These are phyloP conservation scores for Peronospora destructor DNA, from an alignment of 352 stramenopile species.

Conservation along the genomic window DNA sequence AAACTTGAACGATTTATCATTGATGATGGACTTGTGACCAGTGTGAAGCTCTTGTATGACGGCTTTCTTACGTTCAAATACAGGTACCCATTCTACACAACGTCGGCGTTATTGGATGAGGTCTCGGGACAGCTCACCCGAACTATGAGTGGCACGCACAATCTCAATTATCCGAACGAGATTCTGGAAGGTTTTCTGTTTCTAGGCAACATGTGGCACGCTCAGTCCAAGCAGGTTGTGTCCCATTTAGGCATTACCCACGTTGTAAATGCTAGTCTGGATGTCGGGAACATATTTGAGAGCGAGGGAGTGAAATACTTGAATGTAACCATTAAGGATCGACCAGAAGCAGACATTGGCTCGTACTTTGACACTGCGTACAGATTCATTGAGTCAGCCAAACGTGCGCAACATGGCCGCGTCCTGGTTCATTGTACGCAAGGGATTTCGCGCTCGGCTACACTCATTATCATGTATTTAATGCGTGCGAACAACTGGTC, in stretches of 20 bases:
- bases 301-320: constrained; percentile 62
- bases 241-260: constrained; percentile 80
- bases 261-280: constrained; percentile 76
- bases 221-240: constrained; percentile 66
- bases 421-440: constrained; percentile 83
- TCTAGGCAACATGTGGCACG: constrained; percentile 86
- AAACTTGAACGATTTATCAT: constrained; percentile 62
- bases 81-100: constrained; percentile 83
- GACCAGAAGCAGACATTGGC: constrained; percentile 58
- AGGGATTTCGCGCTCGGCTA: constrained; percentile 76
- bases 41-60: constrained; percentile 64
- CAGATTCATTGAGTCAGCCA: constrained; percentile 73
- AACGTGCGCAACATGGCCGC: constrained; percentile 63
- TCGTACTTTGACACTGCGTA: constrained; percentile 64
- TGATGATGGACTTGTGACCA: constrained; percentile 68
- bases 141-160: constrained; percentile 79
- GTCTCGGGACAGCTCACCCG: constrained; percentile 55
- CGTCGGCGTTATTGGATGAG: constrained; percentile 53
- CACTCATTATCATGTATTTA: constrained; percentile 82
- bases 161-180: constrained; percentile 85
- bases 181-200: constrained; percentile 84
- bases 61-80: constrained; percentile 84
- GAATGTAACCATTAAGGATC: constrained; percentile 79
- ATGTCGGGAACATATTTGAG: constrained; percentile 71
- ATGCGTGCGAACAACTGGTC: constrained; percentile 82